Evolutionary conservation across 2,329 filamentous ascomycete genomes (phyloP), one percentile per base, ranked within the genome.

Genomic region (Aaosphaeria pasadenensis): DNA sequence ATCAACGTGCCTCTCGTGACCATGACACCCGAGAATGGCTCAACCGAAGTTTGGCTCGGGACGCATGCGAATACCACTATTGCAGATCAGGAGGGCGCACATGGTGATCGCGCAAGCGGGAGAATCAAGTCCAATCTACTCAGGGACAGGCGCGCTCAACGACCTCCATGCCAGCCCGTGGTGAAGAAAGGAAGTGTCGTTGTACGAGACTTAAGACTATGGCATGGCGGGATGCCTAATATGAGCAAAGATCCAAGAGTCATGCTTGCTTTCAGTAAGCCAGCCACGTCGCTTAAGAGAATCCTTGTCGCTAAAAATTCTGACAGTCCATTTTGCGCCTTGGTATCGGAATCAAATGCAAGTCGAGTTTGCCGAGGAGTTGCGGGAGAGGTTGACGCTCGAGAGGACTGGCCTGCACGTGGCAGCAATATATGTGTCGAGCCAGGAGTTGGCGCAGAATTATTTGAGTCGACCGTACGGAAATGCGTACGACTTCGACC

Each of bases 401-500:
- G 58, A 74, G 39, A 64, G 66, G 62, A 42, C 51, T 61, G 48
- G 71, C 1, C 54, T 85, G 11, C 71, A 83, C 30, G 66, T 83
- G 7, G 77, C 77, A 1, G 77, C 77, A 0, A 69, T 77, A 30
- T 85, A 76, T 71, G 62, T 77, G 4, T 51, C 60, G 1, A 70
- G 68, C 30, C 65, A 76, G 32, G 66, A 76, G 39, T 71, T 75
- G 2, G 47, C 74, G 46, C 61, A 66, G 38, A 66, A 67, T 0
- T 85, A 85, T 59, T 53, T 85, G 53, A 73, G 81, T 42, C 64
- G 81, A 46, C 77, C 74, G 1, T 85, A 81, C 59, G 82, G 82
- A 0, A 85, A 85, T 59, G 79, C 76, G 17, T 85, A 85, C 67
- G 76, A 85, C 59, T 85, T 85, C 57, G 68, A 77, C 47, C 82